Evolutionary conservation across 495 filamentous ascomycete genomes (phyloP).

Genomic region (Penicillium samsonianum): DNA sequence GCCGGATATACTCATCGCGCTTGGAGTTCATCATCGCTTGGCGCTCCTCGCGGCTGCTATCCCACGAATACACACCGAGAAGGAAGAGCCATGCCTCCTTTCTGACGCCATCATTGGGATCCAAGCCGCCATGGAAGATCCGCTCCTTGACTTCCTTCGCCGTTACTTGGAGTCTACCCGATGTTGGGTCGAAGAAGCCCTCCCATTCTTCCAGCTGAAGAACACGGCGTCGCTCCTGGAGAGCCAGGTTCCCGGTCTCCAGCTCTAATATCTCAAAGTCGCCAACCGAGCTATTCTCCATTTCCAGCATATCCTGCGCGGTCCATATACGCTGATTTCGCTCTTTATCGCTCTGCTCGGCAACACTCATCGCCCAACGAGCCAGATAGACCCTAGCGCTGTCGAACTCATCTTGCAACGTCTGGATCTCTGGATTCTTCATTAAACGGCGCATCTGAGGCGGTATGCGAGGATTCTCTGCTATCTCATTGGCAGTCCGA

Average conservation of each 20-base stretch:
- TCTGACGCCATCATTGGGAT: slow-evolving; percentile 84
- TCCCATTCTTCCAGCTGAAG: slow-evolving; percentile 87
- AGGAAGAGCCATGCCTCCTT: slow-evolving; percentile 98
- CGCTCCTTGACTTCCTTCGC: slow-evolving; percentile 92
- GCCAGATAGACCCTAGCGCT: slow-evolving; percentile 92
- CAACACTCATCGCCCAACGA: slow-evolving; percentile 97
- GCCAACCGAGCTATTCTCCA: slow-evolving; percentile 90
- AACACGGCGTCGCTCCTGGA: slow-evolving; percentile 72
- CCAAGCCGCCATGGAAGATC: slow-evolving; percentile 91
- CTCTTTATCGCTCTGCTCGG: slow-evolving; percentile 91
- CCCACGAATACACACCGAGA: slow-evolving; percentile 88
- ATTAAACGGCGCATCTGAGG: slow-evolving; percentile 83
- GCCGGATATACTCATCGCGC: slow-evolving; percentile 87
- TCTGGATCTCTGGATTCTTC: slow-evolving; percentile 92
- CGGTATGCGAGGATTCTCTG: slow-evolving; percentile 84
- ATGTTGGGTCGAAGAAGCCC: slow-evolving; percentile 71
- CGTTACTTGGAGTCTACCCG: slow-evolving; percentile 74
- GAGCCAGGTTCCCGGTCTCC: slow-evolving; percentile 66
- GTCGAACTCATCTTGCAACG: slow-evolving; percentile 93
- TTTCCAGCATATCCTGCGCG: slow-evolving; percentile 85
- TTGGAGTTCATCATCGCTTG: slow-evolving; percentile 79
- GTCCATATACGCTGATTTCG: slow-evolving; percentile 86
- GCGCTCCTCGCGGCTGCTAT: slow-evolving; percentile 78
- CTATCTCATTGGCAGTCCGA: slow-evolving; percentile 85
- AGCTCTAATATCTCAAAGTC: slow-evolving; percentile 93